These are phyloP conservation scores for Avena atlantica DNA, from an alignment of 176 grass and related monocot genomes.

Conservation along the genomic window DNA sequence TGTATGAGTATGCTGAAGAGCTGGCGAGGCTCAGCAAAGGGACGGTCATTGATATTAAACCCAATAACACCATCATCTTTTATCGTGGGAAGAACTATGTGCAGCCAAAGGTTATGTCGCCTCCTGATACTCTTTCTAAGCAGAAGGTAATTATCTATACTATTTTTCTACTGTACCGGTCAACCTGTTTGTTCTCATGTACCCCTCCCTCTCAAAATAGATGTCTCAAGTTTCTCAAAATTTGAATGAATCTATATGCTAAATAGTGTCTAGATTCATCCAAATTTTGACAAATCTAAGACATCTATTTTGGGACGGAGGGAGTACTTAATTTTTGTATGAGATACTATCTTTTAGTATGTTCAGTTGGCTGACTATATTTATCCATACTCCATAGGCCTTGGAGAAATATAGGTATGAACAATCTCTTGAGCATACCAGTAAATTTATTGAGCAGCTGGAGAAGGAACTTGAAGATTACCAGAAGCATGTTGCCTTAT, in stretches of 20 bases:
- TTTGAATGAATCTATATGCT: no score
- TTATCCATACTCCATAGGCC: slow-evolving; percentile 45
- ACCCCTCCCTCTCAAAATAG: no score
- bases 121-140: slow-evolving; percentile 74
- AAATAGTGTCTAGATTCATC: no score
- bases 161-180: no score
- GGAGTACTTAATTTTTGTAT: no score
- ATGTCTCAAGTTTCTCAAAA: no score
- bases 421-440: slow-evolving; percentile 88
- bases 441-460: slow-evolving; percentile 72
- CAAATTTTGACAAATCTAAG: no score
- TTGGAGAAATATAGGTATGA: slow-evolving; percentile 83
- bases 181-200: no score
- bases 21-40: slow-evolving; percentile 68
- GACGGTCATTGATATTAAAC: slow-evolving; percentile 66
- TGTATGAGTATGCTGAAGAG: slow-evolving; percentile 70
- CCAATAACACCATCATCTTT: slow-evolving; percentile 73
- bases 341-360: neutral
- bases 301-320: no score
- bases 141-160: slow-evolving; percentile 65
- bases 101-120: slow-evolving; percentile 75
- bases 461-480: slow-evolving; percentile 79
- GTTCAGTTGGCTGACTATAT: neutral
- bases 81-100: slow-evolving; percentile 82
- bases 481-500: slow-evolving; percentile 69